Evolutionary conservation across 352 stramenopile species (phyloP), one percentile per base, ranked within the genome.

Genomic region (Nothophytophthora sp.): DNA sequence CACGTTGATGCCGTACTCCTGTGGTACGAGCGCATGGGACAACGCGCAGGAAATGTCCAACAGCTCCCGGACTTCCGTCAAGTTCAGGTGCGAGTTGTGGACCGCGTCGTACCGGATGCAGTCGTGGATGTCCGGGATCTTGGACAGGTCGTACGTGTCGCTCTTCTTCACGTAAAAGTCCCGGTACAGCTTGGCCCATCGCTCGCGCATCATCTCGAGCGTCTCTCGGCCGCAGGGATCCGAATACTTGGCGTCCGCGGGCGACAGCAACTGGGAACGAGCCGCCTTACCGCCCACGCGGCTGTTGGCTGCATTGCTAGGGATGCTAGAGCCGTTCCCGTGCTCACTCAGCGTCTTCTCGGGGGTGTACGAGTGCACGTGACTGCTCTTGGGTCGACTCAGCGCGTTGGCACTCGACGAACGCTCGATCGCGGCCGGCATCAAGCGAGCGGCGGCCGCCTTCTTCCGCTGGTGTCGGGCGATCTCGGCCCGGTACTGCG

Each of bases 51-150:
- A 96, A 18, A 99, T 88, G 42, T 98, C 81, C 43, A 99, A 90
- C 8, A 99, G 75, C 60, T 98, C 95, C 33, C 96, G 81, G 7
- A 94, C 81, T n/a, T 89, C 96, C 12, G 86, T 90, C 10, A 99
- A 65, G 42, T 95, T 87, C 27, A 99, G 55, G 55, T 98, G 88
- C 15, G 87, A 80, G 65, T 99, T 99, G 70, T 99, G 98, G 16
- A 99, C 83, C 41, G 97, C 93, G 73, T 99, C 97, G 66, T 98
- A 99, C 19, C 96, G 90, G 43, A 98, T 95, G 70, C 97, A 99
- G 70, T 99, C 97, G 68, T 99, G 97, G 37, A 99, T 97, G 55
- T 99, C 98, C 7, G 98, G 97, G 44, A 99, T 97, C 57, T 98
- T 92, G 7, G 87, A 97, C 28, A 99, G 64, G 61, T 99, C 96